phyloP scores from a whole-genome alignment of 2,329 filamentous ascomycete species.

The Neurospora sp. region DNA sequence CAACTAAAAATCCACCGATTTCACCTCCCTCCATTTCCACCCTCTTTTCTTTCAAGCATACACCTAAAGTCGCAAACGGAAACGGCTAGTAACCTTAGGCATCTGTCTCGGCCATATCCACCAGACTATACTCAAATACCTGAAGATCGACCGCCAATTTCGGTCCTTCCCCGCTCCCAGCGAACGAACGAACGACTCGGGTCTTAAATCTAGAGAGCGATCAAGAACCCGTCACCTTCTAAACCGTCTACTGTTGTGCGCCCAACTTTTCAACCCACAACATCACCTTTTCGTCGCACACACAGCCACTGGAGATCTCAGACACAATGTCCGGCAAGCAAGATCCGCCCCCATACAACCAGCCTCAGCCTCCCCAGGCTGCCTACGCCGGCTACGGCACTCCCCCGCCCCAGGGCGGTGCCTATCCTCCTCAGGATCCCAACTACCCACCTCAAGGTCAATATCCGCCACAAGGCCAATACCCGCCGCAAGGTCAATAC shows the following conservation, averaged over 20 bases:
- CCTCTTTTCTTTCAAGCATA: not conserved
- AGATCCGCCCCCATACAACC: constrained; percentile 39
- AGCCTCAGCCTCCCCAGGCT: constrained; percentile 29
- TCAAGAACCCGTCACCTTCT: not conserved
- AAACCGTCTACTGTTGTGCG: not conserved
- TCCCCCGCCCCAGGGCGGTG: not conserved
- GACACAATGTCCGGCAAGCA: constrained; percentile 14
- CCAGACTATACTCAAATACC: not conserved
- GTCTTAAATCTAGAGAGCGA: not conserved
- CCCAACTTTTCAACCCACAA: not conserved
- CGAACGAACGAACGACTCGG: not conserved
- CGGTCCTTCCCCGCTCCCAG: not conserved
- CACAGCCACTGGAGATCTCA: not conserved
- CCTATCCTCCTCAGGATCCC: constrained; percentile 13
- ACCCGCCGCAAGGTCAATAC: constrained; percentile 12
- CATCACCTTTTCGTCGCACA: not conserved
- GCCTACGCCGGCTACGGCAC: constrained; percentile 32
- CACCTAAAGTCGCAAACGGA: not conserved
- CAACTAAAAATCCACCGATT: not conserved
- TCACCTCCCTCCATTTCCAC: not conserved
- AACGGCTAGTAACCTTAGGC: not conserved
- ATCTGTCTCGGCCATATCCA: not conserved
- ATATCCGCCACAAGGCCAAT: constrained; percentile 8
- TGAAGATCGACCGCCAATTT: not conserved
- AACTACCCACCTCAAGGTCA: constrained; percentile 5